Base-by-base conservation (phyloP, 208 protist species). In the Trypanosoma platydactyli region DNA sequence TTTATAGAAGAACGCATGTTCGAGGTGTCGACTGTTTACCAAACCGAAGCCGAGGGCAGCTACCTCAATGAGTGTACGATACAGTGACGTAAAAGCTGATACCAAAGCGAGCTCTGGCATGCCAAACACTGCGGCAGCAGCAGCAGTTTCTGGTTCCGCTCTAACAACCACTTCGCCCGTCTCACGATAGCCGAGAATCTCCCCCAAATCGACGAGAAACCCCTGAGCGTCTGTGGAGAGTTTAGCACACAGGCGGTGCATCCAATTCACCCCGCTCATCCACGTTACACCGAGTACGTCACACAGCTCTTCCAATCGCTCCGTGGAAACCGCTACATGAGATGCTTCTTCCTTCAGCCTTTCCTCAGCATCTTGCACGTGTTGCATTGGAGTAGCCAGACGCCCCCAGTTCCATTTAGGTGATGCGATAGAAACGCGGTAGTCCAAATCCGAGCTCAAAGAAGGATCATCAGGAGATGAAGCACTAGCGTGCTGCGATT, bases 1-100 rank as follows among this genome's bases (percentile, higher is more conserved):
- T 33, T 71, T 70, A 12, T 79, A 64, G 73, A 80, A 88, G 12
- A 86, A 59, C 42, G 77, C 60, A 22, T 81, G 81, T 63, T 80
- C 81, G 42, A 79, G 71, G 30, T 77, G 66, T 12, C 58, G 64
- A 57, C 81, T 63, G 45, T 76, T 73, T 24, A 70, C 60, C 27
- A 87, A 46, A 65, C 58, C 60, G 24, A 77, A 74, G 12, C 66
- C 55, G 38, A 81, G 48, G 3, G 80, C 83, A 27, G 72, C 52
- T 57, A 83, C 63, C 29, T 79, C 68, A 1, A 76, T 77, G 18
- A 92, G 76, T 13, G 64, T 53, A 24, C 79, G 75, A 72, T 83
- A 92, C 42, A 89, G 69, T 27, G 48, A 63, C 33, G 66, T 52
- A 50, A 79, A 78, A 45, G 67, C 58, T 64, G 48, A 63, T 5